Evolutionary conservation across 2,329 filamentous ascomycete species (phyloP), one percentile per base, ranked within the genome.

Genomic region (Neoscytalidium dimidiatum): DNA sequence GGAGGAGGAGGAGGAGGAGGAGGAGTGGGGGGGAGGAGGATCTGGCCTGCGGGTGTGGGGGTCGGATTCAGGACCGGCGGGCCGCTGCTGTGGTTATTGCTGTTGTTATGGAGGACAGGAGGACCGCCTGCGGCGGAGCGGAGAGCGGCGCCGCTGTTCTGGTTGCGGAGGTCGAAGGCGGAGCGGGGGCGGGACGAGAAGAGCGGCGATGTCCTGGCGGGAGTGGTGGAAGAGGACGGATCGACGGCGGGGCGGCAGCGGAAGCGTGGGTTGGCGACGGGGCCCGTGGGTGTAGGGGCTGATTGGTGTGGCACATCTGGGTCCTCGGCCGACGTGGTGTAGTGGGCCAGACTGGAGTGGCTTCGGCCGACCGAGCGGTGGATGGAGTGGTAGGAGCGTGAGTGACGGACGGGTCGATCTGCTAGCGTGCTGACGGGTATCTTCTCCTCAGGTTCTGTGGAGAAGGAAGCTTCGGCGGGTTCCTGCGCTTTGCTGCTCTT

Each of bases 81-180:
- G 23, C 13, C 28, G 51, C 33, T 21, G 31, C 51, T n/a, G 14
- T 51, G 48, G 3, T 26, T 6, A n/a, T n/a, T n/a, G n/a, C n/a
- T n/a, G n/a, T n/a, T n/a, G n/a, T n/a, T n/a, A n/a, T 21, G 6
- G 43, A 13, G 17, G 26, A n/a, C n/a, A 3, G 28, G 28, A 11
- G 7, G 29, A 29, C n/a, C 56, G 51, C 21, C n/a, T 64, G 23
- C 11, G 64, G 19, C 3, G 62, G 61, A 17, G 66, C 56, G 56
- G 56, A 60, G 56, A 7, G 21, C 23, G 44, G 1, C 57, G 26
- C 29, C 51, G 26, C 60, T 64, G 56, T 61, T 26, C 4, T 66
- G 60, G 7, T 62, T 61, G 35, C 72, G 71, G 14, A 78, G 68
- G 46, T 78, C 73, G 31, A 76, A 73, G 8, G 75, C 73, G 38